Conservation (phyloP, 129 eudicot genomes). For the Flaveria brownii region DNA sequence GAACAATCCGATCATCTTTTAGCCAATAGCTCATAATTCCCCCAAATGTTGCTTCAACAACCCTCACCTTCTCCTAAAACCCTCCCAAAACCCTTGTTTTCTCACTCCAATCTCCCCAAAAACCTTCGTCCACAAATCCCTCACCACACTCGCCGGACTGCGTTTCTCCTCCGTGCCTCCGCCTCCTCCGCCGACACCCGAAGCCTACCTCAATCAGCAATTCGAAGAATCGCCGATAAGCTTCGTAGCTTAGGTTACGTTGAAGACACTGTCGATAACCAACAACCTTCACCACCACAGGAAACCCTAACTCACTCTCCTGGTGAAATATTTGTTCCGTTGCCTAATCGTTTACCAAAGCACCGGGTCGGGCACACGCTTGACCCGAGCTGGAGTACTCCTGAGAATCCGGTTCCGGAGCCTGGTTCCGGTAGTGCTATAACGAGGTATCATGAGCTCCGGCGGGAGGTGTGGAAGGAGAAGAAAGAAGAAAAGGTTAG, state of each 20-base stretch:
- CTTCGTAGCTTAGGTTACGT: slow-evolving; percentile 83
- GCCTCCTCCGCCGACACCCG: slow-evolving; percentile 41
- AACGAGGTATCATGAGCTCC: slow-evolving; percentile 49
- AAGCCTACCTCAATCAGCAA: slow-evolving; percentile 69
- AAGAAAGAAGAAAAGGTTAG: slow-evolving; percentile 46
- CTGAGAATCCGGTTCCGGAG: slow-evolving; percentile 82
- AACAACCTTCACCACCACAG: background rate
- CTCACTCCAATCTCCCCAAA: slow-evolving; percentile 27
- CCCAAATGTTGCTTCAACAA: slow-evolving; percentile 48
- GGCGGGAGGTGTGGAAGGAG: slow-evolving; percentile 56
- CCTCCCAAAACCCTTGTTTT: slow-evolving; percentile 41
- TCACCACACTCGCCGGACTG: slow-evolving; percentile 34
- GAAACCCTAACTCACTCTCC: slow-evolving; percentile 39
- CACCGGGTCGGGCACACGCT: slow-evolving; percentile 88
- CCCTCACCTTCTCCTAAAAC: slow-evolving; percentile 39
- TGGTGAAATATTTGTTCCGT: slow-evolving; percentile 79
- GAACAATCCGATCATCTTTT: background rate
- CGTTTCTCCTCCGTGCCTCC: slow-evolving; percentile 28
- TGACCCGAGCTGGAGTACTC: slow-evolving; percentile 94
- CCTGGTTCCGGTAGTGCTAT: slow-evolving; percentile 73
- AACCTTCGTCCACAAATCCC: slow-evolving; percentile 28
- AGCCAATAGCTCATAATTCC: background rate
- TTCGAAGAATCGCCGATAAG: slow-evolving; percentile 84
- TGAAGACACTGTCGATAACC: slow-evolving; percentile 30
- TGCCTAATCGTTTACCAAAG: slow-evolving; percentile 62